A percentile compares a stretch with the other conserved stretches of the same genome.
Conservation (phyloP, 139 green algal species). For the Eudorina sp. region DNA sequence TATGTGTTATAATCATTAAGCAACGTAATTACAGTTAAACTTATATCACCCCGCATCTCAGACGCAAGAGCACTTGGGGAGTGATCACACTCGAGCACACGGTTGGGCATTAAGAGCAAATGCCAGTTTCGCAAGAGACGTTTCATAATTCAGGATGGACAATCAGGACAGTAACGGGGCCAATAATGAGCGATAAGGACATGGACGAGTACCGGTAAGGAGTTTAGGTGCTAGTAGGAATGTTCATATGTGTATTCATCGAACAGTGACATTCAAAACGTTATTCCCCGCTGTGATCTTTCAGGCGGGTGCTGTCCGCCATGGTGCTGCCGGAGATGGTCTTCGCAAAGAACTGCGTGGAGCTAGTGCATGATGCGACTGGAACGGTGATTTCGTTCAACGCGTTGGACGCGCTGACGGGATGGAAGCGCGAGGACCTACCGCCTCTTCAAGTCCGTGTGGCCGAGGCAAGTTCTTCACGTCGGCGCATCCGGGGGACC, state of each 20-base stretch:
- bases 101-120: no score
- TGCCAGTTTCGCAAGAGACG: no score
- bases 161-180: constrained; percentile 56
- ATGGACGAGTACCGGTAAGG: constrained; percentile 55
- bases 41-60: no score
- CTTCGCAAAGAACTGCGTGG: constrained; percentile 76
- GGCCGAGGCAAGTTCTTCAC: constrained; percentile 58
- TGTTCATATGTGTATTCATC: background rate
- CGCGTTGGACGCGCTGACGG: constrained; percentile 79
- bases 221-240: background rate
- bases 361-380: constrained; percentile 74
- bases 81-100: no score
- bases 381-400: constrained; percentile 76
- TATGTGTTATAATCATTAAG: no score
- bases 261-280: no score
- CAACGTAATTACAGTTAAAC: no score
- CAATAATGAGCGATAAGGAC: constrained; percentile 70
- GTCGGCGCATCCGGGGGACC: no score
- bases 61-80: no score
- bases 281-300: background rate
- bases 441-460: constrained; percentile 74
- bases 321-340: constrained; percentile 87
- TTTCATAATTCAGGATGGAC: constrained; percentile 61
- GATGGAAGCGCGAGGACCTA: constrained; percentile 74
- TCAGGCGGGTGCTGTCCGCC: constrained; percentile 13